Base-by-base conservation (phyloP, 2,329 filamentous ascomycete genomes). In the Colletotrichum echinochloae region DNA sequence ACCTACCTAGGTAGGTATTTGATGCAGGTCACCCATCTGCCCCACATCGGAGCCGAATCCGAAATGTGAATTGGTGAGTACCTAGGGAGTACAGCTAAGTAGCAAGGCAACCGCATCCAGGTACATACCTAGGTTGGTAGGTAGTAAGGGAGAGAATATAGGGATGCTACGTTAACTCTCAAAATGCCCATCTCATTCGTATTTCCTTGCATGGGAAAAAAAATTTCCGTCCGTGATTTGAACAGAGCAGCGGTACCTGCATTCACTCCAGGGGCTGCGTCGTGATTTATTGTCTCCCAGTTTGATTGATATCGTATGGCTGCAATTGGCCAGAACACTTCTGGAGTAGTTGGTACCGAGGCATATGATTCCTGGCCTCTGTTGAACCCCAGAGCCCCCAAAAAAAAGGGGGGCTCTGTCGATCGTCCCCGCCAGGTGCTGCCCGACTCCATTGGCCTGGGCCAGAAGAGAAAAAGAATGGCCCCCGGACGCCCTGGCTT, bases 351-450 rank as follows among this genome's bases (percentile, higher is more conserved):
- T 37, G 44, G 59, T 37, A 51, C 33, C 44, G 33, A 61, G 44
- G 33, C 44, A 60, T n/a, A n/a, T 23, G 30, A 14, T n/a, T 33
- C 33, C 52, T 39, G n/a, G 5, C 52, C n/a, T 33, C 39, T n/a
- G 14, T 48, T n/a, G 39, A 11, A 33, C 30, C 30, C 28, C 9
- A 28, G 44, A 26, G 12, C 30, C n/a, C n/a, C n/a, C 28, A 35
- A 16, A 39, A 61, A 49, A 60, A 51, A 46, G 33, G 48, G 59
- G 59, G 59, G 59, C 39, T 61, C 59, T 51, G 59, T 51, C 59
- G 59, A 61, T 61, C 59, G 12, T 26, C 44, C 44, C 44, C 16
- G 59, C 59, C 44, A 51, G 57, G n/a, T 49, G 30, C 23, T 37
- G 44, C 8, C 35, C 41, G 48, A 37, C 16, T 28, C n/a, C n/a